Percentiles rank a stretch among this genome's conserved stretches.
Evolutionary conservation across 805 yeast genomes (phyloP).

Genomic region (Saccharomycopsis sp.): DNA sequence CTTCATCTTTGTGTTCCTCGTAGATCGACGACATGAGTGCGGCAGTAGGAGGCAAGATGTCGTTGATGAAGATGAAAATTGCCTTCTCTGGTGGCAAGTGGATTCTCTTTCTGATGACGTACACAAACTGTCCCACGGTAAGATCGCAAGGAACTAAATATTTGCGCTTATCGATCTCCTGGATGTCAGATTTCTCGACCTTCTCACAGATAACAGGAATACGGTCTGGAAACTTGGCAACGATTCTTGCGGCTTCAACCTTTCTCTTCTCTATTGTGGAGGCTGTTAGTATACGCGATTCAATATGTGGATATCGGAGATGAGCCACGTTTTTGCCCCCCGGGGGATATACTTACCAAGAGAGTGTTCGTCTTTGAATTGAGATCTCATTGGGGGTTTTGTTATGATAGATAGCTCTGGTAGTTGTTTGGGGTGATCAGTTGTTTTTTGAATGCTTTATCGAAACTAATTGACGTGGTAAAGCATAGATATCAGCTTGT

Average conservation of each 20-base stretch:
- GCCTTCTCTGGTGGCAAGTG: slow-evolving; percentile 97
- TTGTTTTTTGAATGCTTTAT: background rate
- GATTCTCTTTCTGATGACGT: slow-evolving; percentile 93
- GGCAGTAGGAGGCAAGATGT: slow-evolving; percentile 95
- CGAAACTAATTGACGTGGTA: background rate
- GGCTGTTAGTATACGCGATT: slow-evolving; percentile 13
- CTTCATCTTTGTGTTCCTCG: slow-evolving; percentile 96
- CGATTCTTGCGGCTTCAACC: slow-evolving; percentile 88
- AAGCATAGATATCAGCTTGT: background rate
- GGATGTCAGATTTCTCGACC: slow-evolving; percentile 93
- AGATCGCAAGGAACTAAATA: slow-evolving; percentile 93
- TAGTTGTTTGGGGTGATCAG: background rate
- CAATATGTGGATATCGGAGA: background rate
- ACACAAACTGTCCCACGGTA: slow-evolving; percentile 96
- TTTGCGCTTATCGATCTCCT: slow-evolving; percentile 94
- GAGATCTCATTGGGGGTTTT: slow-evolving; percentile 61
- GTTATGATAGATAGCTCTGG: background rate
- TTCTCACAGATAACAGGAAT: slow-evolving; percentile 96
- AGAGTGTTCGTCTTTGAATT: slow-evolving; percentile 92
- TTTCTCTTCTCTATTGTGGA: slow-evolving; percentile 66
- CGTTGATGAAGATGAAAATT: slow-evolving; percentile 93
- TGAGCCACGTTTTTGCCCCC: background rate
- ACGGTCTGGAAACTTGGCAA: slow-evolving; percentile 82
- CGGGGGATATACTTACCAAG: slow-evolving; percentile 57
- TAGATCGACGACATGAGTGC: slow-evolving; percentile 92